These are phyloP conservation scores for Acorus calamus DNA, from an alignment of 106 monocot genomes.

Conservation along the genomic window DNA sequence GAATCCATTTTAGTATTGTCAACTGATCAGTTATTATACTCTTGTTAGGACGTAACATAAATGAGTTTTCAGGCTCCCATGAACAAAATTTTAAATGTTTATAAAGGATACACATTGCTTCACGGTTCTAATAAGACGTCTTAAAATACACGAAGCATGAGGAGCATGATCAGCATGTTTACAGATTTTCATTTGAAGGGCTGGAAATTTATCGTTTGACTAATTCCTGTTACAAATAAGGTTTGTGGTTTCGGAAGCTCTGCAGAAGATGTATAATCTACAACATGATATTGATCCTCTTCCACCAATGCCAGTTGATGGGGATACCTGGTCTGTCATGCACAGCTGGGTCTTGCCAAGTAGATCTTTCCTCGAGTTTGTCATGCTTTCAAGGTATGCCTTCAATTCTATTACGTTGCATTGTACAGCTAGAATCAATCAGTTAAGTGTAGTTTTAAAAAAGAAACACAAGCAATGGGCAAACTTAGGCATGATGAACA, in stretches of 20 bases:
- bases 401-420: background rate
- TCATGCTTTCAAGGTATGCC: slow-evolving; percentile 91
- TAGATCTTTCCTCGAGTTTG: slow-evolving; percentile 87
- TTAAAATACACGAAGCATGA: too few species aligned
- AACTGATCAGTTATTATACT: too few species aligned
- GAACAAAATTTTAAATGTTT: background rate
- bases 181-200: too few species aligned
- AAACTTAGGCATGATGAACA: too few species aligned
- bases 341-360: slow-evolving; percentile 95
- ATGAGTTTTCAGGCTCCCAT: background rate
- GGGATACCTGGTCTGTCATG: slow-evolving; percentile 80
- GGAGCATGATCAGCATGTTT: too few species aligned
- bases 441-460: background rate
- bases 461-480: too few species aligned
- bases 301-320: slow-evolving; percentile 71
- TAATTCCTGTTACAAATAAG: slow-evolving; percentile 19
- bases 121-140: too few species aligned
- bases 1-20: too few species aligned
- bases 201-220: background rate
- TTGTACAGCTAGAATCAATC: background rate
- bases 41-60: background rate
- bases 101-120: too few species aligned
- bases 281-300: slow-evolving; percentile 38
- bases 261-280: slow-evolving; percentile 74
- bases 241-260: slow-evolving; percentile 46